Percentiles rank a stretch among this genome's conserved stretches.
Evolutionary conservation across 2,329 filamentous ascomycete species (phyloP).

Genomic region (Purpureocillium takamizusanense): DNA sequence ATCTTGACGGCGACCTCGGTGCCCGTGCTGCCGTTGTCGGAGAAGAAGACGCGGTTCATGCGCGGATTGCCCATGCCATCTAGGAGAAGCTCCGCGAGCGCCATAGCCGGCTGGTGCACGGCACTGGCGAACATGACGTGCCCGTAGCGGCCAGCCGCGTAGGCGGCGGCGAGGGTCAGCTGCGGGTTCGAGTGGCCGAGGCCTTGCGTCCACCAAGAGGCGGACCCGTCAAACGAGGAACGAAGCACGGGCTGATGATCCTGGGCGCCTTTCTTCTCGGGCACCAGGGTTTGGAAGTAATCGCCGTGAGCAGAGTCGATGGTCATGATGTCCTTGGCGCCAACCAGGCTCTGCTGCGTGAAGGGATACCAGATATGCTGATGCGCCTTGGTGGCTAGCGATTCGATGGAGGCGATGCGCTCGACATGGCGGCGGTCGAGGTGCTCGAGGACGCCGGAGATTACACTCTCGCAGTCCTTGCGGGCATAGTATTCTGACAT

Average conservation of each 20-base stretch:
- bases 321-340: slow-evolving; percentile 53
- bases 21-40: slow-evolving; percentile 76
- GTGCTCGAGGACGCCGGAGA: slow-evolving; percentile 36
- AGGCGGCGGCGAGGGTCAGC: slow-evolving; percentile 65
- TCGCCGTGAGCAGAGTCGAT: slow-evolving; percentile 78
- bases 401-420: slow-evolving; percentile 50
- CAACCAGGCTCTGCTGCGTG: slow-evolving; percentile 64
- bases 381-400: slow-evolving; percentile 52
- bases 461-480: slow-evolving; percentile 25
- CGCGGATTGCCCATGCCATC: slow-evolving; percentile 52
- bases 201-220: slow-evolving; percentile 89
- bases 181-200: slow-evolving; percentile 69
- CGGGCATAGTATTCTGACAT: slow-evolving; percentile 58
- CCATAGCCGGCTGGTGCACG: slow-evolving; percentile 69
- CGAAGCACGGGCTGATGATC: slow-evolving; percentile 11
- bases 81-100: slow-evolving; percentile 58
- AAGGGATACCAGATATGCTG: slow-evolving; percentile 77
- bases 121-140: slow-evolving; percentile 83
- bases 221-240: slow-evolving; percentile 72
- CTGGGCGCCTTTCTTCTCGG: neutral
- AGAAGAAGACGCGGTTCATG: slow-evolving; percentile 66
- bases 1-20: slow-evolving; percentile 82
- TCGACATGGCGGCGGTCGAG: slow-evolving; percentile 44
- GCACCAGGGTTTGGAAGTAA: slow-evolving; percentile 55
- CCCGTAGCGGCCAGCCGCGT: slow-evolving; percentile 75